Base-by-base conservation (phyloP, 495 filamentous ascomycete species). In the Geoglossum glabrum region DNA sequence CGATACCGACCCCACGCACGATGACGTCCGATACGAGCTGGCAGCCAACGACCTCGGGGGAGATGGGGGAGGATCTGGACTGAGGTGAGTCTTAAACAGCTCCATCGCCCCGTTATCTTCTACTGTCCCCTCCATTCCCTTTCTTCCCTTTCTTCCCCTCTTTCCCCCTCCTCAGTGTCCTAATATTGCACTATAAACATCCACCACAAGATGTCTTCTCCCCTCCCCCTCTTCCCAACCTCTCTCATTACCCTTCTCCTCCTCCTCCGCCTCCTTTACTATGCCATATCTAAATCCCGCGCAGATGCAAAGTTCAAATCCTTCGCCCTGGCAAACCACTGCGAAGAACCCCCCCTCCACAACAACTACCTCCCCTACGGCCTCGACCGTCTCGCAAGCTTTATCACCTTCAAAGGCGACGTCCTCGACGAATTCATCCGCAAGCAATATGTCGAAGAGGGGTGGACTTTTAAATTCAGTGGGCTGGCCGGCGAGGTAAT, bases 401-500 rank as follows among this genome's bases (percentile, higher is more conserved):
- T 47, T 19, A 11, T 61, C 7, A 38, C 54, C 25, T 19, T 46
- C 10, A 28, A 43, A 9, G 33, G 33, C 13, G 55, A 60, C 30
- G 9, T 45, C 25, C 26, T 60, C 4, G 27, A 43, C 36, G 33
- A 28, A 15, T 19, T 19, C 26, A 23, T 46, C 25, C 1, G 9
- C 4, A 8, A 11, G 11, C 0, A 31, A 28, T 45, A 33, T 17
- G 3, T 0, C 19, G 36, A 21, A 7, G 0, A 31, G 15, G 59
- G 33, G 10, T 13, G 25, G 15, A 60, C 59, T 4, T 30, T 33
- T 8, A 19, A 50, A 11, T 28, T 60, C 30, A 6, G n/a, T 54
- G 52, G 36, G 5, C n/a, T 34, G 6, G n/a, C 2, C 26, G 34
- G 25, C 31, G 19, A 67, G 3, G 62, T 70, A n/a, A 61, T 83